Evolutionary conservation across 768 basidiomycete species (phyloP), one percentile per base, ranked within the genome.

Genomic region (Trametes cingulata): DNA sequence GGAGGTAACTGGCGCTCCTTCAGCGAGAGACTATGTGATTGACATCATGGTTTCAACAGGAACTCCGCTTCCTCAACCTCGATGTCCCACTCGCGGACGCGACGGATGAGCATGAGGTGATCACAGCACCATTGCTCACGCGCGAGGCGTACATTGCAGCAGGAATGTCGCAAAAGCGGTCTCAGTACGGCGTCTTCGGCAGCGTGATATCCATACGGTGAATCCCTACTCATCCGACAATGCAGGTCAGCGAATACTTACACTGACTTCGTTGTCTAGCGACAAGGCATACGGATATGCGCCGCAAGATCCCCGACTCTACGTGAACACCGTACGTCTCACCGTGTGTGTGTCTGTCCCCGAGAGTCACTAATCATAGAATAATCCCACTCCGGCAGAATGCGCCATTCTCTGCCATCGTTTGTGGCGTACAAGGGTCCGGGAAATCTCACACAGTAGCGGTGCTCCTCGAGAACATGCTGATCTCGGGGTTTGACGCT

Each of bases 381-480:
- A 45, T 17, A 19, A 19, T 9, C 29, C 29, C 29, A 19, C 36
- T 41, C 25, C 35, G 10, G 15, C 59, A 89, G 88, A 90, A 89
- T 67, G 78, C 88, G 0, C 89, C 88, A 0, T 86, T 89, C 65
- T 90, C 89, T 0, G 85, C 88, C 0, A 67, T 90, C n/a, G 80
- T 90, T 2, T 91, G 88, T 52, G 88, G 88, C 0, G 88, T 89
- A 0, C 89, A 90, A 74, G 87, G 89, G 0, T 85, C 88, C 0
- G 88, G 88, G 9, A 90, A 91, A 66, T 89, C 87, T 0, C 88
- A 91, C 51, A 88, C 86, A 0, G 82, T 88, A 1, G 84, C 88
- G 0, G 81, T 86, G 0, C 75, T 91, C 6, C 67, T 91, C 0
- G 90, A 91, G 68, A 85, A 77, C 60, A 87, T 90, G 84, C 74